A percentile compares a stretch with the other conserved stretches of the same genome.
Conservation (phyloP, 495 filamentous ascomycete genomes). For the Cercophora newfieldiana region DNA sequence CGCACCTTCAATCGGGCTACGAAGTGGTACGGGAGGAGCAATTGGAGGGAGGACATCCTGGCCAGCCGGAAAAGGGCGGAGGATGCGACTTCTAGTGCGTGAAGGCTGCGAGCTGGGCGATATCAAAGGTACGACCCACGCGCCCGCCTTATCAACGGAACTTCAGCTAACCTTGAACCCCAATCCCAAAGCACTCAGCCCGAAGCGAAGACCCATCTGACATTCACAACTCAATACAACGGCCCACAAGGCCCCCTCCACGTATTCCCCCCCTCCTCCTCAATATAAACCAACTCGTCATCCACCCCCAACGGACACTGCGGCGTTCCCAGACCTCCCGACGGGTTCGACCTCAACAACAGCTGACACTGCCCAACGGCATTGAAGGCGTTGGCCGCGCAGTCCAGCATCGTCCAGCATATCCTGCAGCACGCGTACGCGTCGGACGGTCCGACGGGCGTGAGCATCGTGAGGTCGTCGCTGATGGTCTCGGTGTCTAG, state of each 20-base stretch:
- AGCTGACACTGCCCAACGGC: background rate
- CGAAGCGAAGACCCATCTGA: too few relatives aligned
- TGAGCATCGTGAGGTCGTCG: background rate
- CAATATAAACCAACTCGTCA: background rate
- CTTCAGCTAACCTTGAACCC: too few relatives aligned
- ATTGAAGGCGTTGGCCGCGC: background rate
- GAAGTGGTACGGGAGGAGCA: too few relatives aligned
- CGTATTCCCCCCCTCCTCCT: background rate
- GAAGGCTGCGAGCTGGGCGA: too few relatives aligned
- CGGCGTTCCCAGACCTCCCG: background rate
- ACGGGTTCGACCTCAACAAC: background rate
- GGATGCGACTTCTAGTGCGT: too few relatives aligned
- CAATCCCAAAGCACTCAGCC: too few relatives aligned
- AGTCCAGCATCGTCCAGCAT: background rate
- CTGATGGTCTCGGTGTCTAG: background rate
- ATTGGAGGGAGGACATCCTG: too few relatives aligned
- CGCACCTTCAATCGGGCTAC: too few relatives aligned
- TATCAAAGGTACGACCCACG: too few relatives aligned
- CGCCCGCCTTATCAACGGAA: too few relatives aligned
- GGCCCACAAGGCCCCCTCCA: background rate
- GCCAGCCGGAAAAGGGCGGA: too few relatives aligned
- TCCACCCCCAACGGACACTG: conserved; percentile 1
- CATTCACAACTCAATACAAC: background rate
- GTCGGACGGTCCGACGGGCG: background rate
- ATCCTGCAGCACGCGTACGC: background rate